Conservation (phyloP, 1,284 basidiomycete genomes). For the Takashimella tepidaria region DNA sequence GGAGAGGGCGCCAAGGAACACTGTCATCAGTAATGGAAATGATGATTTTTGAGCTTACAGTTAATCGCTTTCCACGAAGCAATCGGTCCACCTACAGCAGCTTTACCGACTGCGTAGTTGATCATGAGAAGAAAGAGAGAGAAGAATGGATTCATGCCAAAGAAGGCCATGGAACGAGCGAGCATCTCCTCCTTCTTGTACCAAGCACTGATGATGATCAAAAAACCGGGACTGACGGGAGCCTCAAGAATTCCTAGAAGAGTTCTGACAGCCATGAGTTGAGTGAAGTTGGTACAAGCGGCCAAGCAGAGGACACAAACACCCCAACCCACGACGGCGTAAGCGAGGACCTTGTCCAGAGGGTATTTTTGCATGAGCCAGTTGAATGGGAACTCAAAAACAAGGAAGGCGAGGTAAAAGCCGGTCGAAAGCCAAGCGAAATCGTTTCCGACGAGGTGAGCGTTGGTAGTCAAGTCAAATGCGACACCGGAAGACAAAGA, state of each 20-base stretch:
- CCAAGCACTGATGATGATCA: conserved; percentile 39
- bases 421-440: conserved; percentile 21
- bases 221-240: conserved; percentile 43
- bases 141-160: conserved; percentile 17
- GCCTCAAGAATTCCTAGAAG: conserved; percentile 41
- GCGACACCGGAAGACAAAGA: conserved; percentile 18
- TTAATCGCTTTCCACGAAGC: conserved; percentile 15
- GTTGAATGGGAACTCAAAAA: conserved; percentile 17
- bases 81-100: conserved; percentile 8
- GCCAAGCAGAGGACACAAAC: conserved; percentile 37
- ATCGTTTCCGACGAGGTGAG: conserved; percentile 13
- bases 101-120: conserved; percentile 9
- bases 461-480: conserved; percentile 10
- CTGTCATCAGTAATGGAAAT: background rate
- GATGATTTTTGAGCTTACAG: conserved; percentile 1
- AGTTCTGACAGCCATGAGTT: conserved; percentile 35
- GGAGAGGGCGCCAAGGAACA: conserved; percentile 17
- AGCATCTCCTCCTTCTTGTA: conserved; percentile 30
- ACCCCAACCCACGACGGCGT: conserved; percentile 40
- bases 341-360: conserved; percentile 14
- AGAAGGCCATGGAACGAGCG: conserved; percentile 8
- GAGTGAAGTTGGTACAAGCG: conserved; percentile 33
- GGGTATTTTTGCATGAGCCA: conserved; percentile 16
- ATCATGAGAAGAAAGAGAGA: conserved; percentile 14
- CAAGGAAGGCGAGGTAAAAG: conserved; percentile 16